Evolutionary conservation across 2,329 filamentous ascomycete species (phyloP), one percentile per base, ranked within the genome.

Genomic region (Trichoderma koningii): DNA sequence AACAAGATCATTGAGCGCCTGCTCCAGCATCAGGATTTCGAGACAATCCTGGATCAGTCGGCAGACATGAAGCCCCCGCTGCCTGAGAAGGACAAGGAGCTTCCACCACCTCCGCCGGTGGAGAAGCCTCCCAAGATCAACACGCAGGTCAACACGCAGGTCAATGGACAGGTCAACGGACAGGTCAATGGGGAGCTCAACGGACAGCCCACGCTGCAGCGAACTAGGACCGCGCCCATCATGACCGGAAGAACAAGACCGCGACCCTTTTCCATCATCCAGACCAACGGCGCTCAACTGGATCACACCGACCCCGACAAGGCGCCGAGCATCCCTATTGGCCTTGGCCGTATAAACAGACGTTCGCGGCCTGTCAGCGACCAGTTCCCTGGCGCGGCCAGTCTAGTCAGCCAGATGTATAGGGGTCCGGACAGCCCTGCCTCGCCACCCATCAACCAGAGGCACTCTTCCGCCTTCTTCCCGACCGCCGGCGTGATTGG

Each of bases 1-100:
- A 97, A 98, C 85, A 96, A 95, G 80, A 98, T 99, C 76, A 97
- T 99, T 75, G 95, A 95, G 76, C 90, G 95, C 64, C 86, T 99
- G 51, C 85, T 99, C 68, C 91, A 96, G 74, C 91, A 97, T 78
- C 91, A 96, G 73, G 93, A 96, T 70, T 98, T 97, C 70, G 94
- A 99, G 79, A 88, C 92, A 68, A 96, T 98, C 67, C 83, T 97
- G 47, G 92, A 96, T 75, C 90, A 92, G 76, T 91, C 89, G 9
- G 86, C 86, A 59, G 86, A 89, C 64, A 71, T 76, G 63, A 74
- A 76, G 65, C 72, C 72, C 28, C 72, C 69, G 30, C 41, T 70
- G 30, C 69, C 72, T 47, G 85, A 90, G 73, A 85, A 82, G 44
- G 89, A 95, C 76, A 97, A 97, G 77, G 93, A 95, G n/a, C 85